Base-by-base conservation (phyloP, 352 stramenopile genomes). In the Phytophthora litchii region DNA sequence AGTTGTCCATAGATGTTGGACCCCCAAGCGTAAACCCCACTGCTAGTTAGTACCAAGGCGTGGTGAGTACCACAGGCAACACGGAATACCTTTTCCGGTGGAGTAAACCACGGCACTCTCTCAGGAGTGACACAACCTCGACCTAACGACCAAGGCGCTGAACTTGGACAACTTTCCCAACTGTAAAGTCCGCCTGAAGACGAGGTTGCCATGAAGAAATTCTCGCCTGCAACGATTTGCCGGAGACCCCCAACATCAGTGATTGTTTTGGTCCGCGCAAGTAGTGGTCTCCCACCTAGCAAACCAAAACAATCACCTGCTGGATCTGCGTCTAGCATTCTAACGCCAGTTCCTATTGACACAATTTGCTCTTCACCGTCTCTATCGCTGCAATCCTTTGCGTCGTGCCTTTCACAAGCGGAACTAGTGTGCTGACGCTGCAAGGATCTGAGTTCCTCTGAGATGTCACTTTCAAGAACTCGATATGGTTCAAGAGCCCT, bases 1-100 rank as follows among this genome's bases (percentile, higher is more conserved):
- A 93, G 75, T 31, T 93, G 84, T 0, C 84, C 84, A 38, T 88
- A 79, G 12, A 83, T 42, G 34, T 91, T 91, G 5, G 72, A 78
- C 3, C 84, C 84, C 81, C 81, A 93, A 4, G 66, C 58, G n/a
- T 76, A 85, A 7, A 88, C 64, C 7, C 27, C 50, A 13, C 74
- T 73, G 8, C 50, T 43, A 4, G 69, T 73, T 0, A 79, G 31
- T 0, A 47, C 52, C 1, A 89, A 12, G 0, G 72, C 64, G 37
- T 93, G 84, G 13, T 70, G 45, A 1, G 48, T 52, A 1, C 84
- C 84, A 43, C 79, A 90, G 1, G 67, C 59, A 4, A 91, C 53
- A 2, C 72, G 74, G 5, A 37, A 32, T 8, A 89, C 60, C 21
- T 66, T 53, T 47, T 70, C 48, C 12, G 60, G 32, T 23, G 17